Evolutionary conservation across 306 rosid species (phyloP).

Genomic region (Rosa lucieae): DNA sequence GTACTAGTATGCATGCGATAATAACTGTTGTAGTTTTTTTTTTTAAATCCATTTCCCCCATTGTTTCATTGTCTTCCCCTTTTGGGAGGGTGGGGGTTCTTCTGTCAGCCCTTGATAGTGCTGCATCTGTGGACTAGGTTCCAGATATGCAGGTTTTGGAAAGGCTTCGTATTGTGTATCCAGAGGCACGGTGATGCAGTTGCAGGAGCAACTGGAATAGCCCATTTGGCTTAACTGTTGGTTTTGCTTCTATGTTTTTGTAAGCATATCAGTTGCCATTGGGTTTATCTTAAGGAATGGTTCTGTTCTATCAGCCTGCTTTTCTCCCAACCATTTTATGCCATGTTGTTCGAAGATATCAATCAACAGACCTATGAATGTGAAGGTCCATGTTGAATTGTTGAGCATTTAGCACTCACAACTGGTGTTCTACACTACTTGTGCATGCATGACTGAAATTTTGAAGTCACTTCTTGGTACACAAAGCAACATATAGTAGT

Average conservation of each 20-base stretch:
- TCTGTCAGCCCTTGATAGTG: conserved; percentile 1
- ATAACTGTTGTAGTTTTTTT: background rate
- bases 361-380: background rate
- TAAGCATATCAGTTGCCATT: conserved; percentile 1
- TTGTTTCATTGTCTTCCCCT: background rate
- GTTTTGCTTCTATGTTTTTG: background rate
- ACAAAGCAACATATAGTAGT: too few relatives aligned
- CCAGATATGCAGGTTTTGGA: conserved; percentile 6
- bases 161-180: background rate
- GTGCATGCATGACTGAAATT: background rate
- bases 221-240: conserved; percentile 2
- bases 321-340: background rate
- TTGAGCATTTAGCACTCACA: background rate
- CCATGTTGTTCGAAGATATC: background rate
- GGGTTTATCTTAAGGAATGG: conserved; percentile 3
- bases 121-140: background rate
- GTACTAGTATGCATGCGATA: conserved; percentile 25
- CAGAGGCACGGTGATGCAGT: background rate
- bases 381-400: background rate
- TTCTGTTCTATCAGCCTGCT: background rate
- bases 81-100: background rate
- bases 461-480: background rate
- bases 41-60: background rate
- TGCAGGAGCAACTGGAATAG: conserved; percentile 8
- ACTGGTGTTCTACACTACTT: background rate